Conservation (phyloP, 495 filamentous ascomycete species). For the Neurospora sp. region DNA sequence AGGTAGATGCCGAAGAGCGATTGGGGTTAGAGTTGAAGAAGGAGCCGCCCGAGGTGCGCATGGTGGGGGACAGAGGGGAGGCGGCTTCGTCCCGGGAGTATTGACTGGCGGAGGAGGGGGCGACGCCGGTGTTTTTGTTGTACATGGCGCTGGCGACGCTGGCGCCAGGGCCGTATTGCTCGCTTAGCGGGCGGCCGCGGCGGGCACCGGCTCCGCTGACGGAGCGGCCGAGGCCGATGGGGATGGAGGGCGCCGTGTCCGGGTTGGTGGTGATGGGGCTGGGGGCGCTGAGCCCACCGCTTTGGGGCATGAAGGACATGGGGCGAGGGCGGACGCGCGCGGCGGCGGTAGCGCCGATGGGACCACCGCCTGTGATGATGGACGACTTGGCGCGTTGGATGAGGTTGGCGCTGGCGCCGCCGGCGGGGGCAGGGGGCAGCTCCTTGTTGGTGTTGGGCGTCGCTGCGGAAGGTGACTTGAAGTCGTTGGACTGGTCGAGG, state of each 20-base stretch:
- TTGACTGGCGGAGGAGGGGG: slow-evolving; percentile 44
- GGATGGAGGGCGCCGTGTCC: no score
- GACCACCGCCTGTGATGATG: slow-evolving; percentile 38
- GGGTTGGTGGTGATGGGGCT: no score
- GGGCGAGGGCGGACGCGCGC: no score
- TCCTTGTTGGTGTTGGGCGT: slow-evolving; percentile 62
- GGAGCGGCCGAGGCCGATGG: slow-evolving; percentile 28
- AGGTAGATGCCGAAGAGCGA: slow-evolving; percentile 28
- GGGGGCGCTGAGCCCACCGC: no score
- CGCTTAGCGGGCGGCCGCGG: slow-evolving; percentile 52
- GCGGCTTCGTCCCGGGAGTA: slow-evolving; percentile 27
- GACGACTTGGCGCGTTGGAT: slow-evolving; percentile 78
- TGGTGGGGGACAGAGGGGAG: slow-evolving; percentile 46
- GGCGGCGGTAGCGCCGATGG: no score
- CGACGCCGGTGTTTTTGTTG: slow-evolving; percentile 46
- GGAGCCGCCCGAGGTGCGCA: slow-evolving; percentile 29
- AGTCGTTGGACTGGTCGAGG: slow-evolving; percentile 62
- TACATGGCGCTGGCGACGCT: slow-evolving; percentile 70
- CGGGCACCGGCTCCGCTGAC: slow-evolving; percentile 40
- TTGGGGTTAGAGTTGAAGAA: slow-evolving; percentile 35
- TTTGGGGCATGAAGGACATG: no score
- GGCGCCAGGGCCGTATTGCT: slow-evolving; percentile 56
- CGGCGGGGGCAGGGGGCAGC: slow-evolving; percentile 66
- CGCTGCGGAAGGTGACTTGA: slow-evolving; percentile 19
- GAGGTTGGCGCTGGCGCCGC: slow-evolving; percentile 47